Evolutionary conservation across 2,329 filamentous ascomycete species (phyloP).

Genomic region (Apiospora arundinis): DNA sequence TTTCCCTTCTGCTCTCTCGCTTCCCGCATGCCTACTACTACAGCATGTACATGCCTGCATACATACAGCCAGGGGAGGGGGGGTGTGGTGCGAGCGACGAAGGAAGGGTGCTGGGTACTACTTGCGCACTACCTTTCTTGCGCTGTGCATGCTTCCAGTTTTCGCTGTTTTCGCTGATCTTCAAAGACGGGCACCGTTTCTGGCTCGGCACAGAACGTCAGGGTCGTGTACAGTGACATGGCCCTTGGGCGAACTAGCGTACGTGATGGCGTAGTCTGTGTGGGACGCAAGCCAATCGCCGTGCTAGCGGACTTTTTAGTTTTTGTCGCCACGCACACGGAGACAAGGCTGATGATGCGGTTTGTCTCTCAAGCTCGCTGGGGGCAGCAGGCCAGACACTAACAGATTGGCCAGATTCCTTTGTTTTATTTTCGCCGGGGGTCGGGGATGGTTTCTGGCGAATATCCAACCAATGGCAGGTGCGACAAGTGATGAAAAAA

Average conservation of each 20-base stretch:
- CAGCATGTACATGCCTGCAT: too few relatives aligned
- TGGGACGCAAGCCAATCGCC: slow-evolving; percentile 35
- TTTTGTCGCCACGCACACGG: slow-evolving; percentile 31
- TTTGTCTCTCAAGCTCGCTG: slow-evolving; percentile 27
- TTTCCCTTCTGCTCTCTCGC: background rate
- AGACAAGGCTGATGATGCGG: slow-evolving; percentile 39
- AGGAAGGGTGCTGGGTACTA: slow-evolving; percentile 22
- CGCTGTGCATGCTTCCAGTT: slow-evolving; percentile 18
- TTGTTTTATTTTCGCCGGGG: slow-evolving; percentile 25
- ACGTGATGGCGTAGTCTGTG: slow-evolving; percentile 37
- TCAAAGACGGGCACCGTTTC: slow-evolving; percentile 35
- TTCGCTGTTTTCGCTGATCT: slow-evolving; percentile 33
- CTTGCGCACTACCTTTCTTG: background rate
- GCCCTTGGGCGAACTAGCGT: slow-evolving; percentile 24
- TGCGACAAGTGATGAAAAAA: slow-evolving; percentile 5
- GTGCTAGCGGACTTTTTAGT: slow-evolving; percentile 29
- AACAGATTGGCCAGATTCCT: slow-evolving; percentile 29
- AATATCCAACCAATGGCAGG: slow-evolving; percentile 4
- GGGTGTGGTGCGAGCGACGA: slow-evolving; percentile 26
- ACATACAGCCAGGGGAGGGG: background rate
- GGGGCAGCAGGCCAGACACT: background rate
- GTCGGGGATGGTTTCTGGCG: background rate
- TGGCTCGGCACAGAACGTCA: slow-evolving; percentile 30
- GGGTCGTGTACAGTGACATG: slow-evolving; percentile 17
- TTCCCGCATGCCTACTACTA: background rate